Conservation (phyloP, 495 filamentous ascomycete species). For the Cairneyella variabilis region DNA sequence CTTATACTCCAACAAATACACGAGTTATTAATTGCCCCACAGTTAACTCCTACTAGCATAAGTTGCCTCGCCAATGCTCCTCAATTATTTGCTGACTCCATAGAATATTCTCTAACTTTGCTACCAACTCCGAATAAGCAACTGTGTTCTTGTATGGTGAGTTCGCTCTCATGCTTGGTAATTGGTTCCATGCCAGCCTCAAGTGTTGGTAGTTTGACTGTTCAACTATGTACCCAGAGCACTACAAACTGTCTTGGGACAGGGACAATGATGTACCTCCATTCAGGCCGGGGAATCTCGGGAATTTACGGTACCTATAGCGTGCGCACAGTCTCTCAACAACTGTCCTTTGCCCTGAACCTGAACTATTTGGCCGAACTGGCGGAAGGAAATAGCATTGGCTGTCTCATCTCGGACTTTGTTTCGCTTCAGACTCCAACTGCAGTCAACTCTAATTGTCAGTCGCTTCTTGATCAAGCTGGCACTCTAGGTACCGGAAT, state of each 20-base stretch:
- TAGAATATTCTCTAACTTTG: slow-evolving; percentile 51
- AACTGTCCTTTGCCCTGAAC: slow-evolving; percentile 77
- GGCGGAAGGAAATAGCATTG: slow-evolving; percentile 35
- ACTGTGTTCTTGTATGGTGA: slow-evolving; percentile 79
- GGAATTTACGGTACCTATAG: slow-evolving; percentile 81
- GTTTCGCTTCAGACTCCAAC: neutral
- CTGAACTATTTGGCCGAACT: slow-evolving; percentile 65
- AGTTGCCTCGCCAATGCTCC: neutral
- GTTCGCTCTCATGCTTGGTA: slow-evolving; percentile 63
- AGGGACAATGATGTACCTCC: slow-evolving; percentile 57
- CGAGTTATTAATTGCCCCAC: slow-evolving; percentile 64
- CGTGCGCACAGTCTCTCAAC: slow-evolving; percentile 74
- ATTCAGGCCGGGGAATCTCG: no score
- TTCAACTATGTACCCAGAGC: slow-evolving; percentile 60
- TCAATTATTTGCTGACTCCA: neutral
- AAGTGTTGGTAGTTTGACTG: slow-evolving; percentile 62
- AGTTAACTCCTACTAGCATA: slow-evolving; percentile 58
- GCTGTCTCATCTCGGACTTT: slow-evolving; percentile 50
- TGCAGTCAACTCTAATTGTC: neutral
- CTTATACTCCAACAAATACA: slow-evolving; percentile 80
- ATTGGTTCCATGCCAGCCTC: slow-evolving; percentile 31
- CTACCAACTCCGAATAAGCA: slow-evolving; percentile 71
- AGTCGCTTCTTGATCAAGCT: neutral
- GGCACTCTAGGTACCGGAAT: neutral
- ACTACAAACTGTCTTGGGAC: slow-evolving; percentile 60